These are phyloP conservation scores for Immersiporthe knoxdaviesiana DNA, from an alignment of 2,329 filamentous ascomycete genomes.

Conservation along the genomic window DNA sequence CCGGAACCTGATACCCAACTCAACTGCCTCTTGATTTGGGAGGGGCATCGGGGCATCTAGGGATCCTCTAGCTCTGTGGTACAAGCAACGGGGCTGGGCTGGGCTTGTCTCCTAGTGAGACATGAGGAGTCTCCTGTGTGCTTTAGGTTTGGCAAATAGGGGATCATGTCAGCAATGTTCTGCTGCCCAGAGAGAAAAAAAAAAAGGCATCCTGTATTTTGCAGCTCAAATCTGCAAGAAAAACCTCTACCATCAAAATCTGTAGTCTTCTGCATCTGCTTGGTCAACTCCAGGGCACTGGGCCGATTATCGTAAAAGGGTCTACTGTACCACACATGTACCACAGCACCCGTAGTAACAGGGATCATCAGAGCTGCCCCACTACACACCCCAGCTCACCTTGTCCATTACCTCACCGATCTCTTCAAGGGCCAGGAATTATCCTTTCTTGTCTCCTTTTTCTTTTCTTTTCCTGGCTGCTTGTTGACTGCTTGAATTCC, in stretches of 20 bases:
- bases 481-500: not conserved
- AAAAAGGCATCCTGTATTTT: not conserved
- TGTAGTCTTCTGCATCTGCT: no score
- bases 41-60: not conserved
- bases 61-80: not conserved
- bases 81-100: not conserved
- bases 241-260: not conserved
- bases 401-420: constrained; percentile 25
- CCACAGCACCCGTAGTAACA: no score
- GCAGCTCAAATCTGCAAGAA: not conserved
- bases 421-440: not conserved
- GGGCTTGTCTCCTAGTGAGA: not conserved
- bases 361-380: constrained; percentile 12
- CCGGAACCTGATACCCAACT: constrained; percentile 72
- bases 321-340: no score
- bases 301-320: not conserved
- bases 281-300: no score
- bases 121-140: not conserved
- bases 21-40: constrained; percentile 14
- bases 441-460: not conserved
- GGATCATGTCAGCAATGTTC: not conserved
- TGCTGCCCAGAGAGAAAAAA: not conserved
- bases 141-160: not conserved
- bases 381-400: constrained; percentile 4
- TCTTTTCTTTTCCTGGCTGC: not conserved